Evolutionary conservation across 2,329 filamentous ascomycete species (phyloP), one percentile per base, ranked within the genome.

Genomic region (Fusarium sororula): DNA sequence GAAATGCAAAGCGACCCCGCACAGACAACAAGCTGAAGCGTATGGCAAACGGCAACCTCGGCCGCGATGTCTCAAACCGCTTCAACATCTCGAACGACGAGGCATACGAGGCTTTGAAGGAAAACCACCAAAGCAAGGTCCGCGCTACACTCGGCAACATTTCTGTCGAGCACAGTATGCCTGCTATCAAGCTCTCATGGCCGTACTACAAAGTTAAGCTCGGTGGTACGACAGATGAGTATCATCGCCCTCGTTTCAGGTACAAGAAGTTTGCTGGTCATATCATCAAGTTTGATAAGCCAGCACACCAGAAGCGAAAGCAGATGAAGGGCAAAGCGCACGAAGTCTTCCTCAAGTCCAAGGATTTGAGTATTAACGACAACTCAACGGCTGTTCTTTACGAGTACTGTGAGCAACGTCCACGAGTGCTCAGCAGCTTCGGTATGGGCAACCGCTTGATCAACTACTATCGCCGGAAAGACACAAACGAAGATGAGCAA

Each of bases 1-100:
- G 88, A 35, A 86, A 88, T 17, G 83, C 88, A 24, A 93, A 93
- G 81, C 89, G 91, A 64, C 86, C 85, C 28, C 87, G 87, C 48
- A 77, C 85, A 20, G 85, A 89, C 65, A 84, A 86, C 58, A 91
- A 90, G 71, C 87, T 89, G 73, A 92, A 89, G 82, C 91, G 89
- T 71, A 91, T 91, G 85, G 90, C 89, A 13, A 92, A 90, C 64
- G 90, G 91, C 22, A 92, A 91, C 57, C 84, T 94, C 47, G 90
- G 91, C 7, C 93, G 92, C 62, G 91, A 94, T 63, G 88, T 98
- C 41, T 90, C 90, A 42, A 90, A 92, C 75, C 92, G 96, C 47
- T 99, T 98, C 87, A 98, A 98, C 80, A 93, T 97, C 66, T 98
- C 95, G 37, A 98, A 98, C 73, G 96, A 99, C 79, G 93, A 96